Base-by-base conservation (phyloP, 2,329 filamentous ascomycete species). In the Xenoacremonium recifei region DNA sequence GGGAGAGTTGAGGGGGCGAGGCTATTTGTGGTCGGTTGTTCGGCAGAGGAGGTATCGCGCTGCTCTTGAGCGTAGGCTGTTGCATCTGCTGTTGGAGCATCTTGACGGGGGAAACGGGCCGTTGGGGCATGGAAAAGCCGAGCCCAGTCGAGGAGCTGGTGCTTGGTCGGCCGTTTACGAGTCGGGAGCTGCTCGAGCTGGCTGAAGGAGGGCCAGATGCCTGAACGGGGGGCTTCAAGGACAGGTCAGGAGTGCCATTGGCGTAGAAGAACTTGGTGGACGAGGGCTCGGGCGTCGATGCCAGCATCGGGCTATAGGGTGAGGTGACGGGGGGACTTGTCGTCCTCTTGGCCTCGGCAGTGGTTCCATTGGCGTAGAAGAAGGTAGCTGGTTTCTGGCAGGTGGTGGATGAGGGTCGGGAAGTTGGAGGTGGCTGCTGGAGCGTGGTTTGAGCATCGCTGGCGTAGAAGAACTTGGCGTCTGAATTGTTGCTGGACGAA, bases 391-490 rank as follows among this genome's bases (percentile, higher is more conserved):
- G 61, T 52, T 75, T 78, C 29, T 73, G 69, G n/a, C n/a, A n/a
- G 16, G 71, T 65, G 4, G 69, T 60, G n/a, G 63, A 57, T 17
- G 60, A 62, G 44, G 63, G 61, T 30, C 66, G 55, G 67, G 38
- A 21, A 4, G 50, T 32, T 5, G 69, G 21, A 67, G 67, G 20
- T 68, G 58, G 37, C 59, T 56, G 63, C 51, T 63, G 59, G 38
- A 58, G 51, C 9, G 10, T 18, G 17, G 71, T 66, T 54, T 79
- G 84, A 29, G 78, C 86, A 54, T 96, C 89, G 62, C 84, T 89
- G 20, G 91, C 93, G 62, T 95, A 91, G 64, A 99, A 96, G 75
- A 97, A 97, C 69, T 89, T 92, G 55, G 56, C 63, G 54, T 60
- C 48, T 50, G 51, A 38, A 45, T 55, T 38, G 16, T 60, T 54